These are phyloP conservation scores for Paradendryphiella salina DNA, from an alignment of 2,329 filamentous ascomycete species.

Conservation along the genomic window DNA sequence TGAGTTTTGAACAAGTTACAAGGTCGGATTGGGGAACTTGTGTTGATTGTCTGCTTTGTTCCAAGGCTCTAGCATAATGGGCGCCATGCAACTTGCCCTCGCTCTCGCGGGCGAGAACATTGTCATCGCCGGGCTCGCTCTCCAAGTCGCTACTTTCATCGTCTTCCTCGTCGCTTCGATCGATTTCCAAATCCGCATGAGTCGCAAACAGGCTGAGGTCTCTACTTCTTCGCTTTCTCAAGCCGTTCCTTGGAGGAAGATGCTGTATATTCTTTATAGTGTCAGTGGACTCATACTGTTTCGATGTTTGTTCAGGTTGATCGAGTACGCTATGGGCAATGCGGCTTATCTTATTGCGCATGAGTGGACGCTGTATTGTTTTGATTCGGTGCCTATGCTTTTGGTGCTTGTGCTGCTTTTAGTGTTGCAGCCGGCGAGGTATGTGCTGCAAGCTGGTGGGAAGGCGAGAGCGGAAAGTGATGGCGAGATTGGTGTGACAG, in stretches of 20 bases:
- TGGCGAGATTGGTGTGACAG: background rate
- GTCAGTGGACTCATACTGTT: slow-evolving; percentile 55
- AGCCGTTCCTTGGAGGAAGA: slow-evolving; percentile 27
- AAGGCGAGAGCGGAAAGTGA: background rate
- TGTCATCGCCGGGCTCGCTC: slow-evolving; percentile 39
- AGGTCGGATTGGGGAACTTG: no score
- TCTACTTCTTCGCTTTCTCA: background rate
- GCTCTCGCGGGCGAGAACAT: slow-evolving; percentile 41
- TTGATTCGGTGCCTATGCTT: slow-evolving; percentile 54
- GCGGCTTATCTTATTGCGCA: slow-evolving; percentile 51
- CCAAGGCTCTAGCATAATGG: slow-evolving; percentile 39
- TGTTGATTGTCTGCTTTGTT: no score
- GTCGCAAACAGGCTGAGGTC: background rate
- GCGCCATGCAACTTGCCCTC: slow-evolving; percentile 38
- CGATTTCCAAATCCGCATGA: slow-evolving; percentile 39
- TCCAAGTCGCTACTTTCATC: slow-evolving; percentile 42
- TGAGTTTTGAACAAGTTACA: slow-evolving; percentile 8
- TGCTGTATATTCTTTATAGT: slow-evolving; percentile 50
- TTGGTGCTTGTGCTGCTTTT: slow-evolving; percentile 49
- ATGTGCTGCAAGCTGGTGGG: slow-evolving; percentile 10
- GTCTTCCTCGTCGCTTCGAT: slow-evolving; percentile 36
- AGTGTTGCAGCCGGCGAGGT: slow-evolving; percentile 28
- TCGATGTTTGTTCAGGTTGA: slow-evolving; percentile 55
- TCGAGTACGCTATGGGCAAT: slow-evolving; percentile 56
- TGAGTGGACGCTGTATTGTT: slow-evolving; percentile 54